Base-by-base conservation (phyloP, 2,329 filamentous ascomycete species). In the Teratosphaeria gauchensis region DNA sequence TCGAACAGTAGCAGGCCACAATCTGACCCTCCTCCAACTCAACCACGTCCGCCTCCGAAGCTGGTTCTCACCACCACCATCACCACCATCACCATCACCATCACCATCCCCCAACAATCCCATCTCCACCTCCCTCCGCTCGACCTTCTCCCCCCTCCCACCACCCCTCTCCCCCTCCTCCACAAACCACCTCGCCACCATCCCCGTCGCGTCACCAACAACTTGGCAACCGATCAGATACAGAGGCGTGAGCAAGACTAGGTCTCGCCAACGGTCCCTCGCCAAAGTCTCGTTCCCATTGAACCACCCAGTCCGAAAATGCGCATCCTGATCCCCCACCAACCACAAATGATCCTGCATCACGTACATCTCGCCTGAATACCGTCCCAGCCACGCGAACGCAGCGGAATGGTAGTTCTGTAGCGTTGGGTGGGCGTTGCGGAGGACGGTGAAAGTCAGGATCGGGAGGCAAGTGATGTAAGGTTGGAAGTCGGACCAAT, bases 291-390 rank as follows among this genome's bases (percentile, higher is more conserved):
- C 67, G 33, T 64, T 56, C 21, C 64, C 62, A 56, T 67, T 59
- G 61, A 73, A 63, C 64, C 68, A 56, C 59, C 76, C 65, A 65
- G 65, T 62, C 56, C 75, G 65, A 7, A 86, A 74, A 3, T 81
- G 63, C 0, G 80, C 81, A 33, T 76, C 79, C 1, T 80, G 80
- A 64, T 86, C 82, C 2, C 78, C 81, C 1, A 82, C 82, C 8
- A 86, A 77, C 78, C 82, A 84, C 56, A 85, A 75, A 67, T 87
- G 84, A 66, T 80, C 80, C 63, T 85, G 82, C 42, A 87, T 72
- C 5, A 84, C 75, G 62, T 82, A 84, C 0, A 82, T 79, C 69
- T 86, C 84, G 1, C 85, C 76, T 0, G 82, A 82, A 59, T 78
- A 79, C 5, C 74, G 73, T 1, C 84, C 84, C 2, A 87, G 69